Evolutionary conservation across 1,284 basidiomycete genomes (phyloP).

Genomic region (Leccinum ambiguum): DNA sequence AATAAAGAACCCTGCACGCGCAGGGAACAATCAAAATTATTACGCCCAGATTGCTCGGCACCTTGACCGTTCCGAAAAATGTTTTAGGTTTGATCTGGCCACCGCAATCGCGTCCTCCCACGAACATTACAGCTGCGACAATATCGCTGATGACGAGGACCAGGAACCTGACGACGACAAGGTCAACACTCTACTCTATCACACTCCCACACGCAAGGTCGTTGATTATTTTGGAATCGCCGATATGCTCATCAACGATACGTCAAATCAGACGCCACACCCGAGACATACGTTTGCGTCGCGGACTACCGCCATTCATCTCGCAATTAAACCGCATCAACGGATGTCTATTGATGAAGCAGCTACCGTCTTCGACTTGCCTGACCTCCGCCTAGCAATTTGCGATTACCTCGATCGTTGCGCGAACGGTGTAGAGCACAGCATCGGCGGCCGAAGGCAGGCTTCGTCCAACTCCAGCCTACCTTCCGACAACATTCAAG

Average conservation of each 20-base stretch:
- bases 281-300: background rate
- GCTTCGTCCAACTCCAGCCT: background rate
- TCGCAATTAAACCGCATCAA: background rate
- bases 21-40: slow-evolving; percentile 6
- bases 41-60: background rate
- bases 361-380: background rate
- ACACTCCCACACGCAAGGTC: background rate
- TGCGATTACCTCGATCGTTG: background rate
- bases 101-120: background rate
- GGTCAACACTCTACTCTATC: background rate
- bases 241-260: background rate
- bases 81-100: background rate
- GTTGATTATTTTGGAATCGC: background rate
- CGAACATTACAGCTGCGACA: background rate
- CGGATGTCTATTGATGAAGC: background rate
- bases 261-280: background rate
- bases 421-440: background rate
- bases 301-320: background rate
- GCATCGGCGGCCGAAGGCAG: background rate
- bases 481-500: background rate
- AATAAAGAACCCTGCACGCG: slow-evolving; percentile 3
- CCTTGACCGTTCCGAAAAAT: background rate
- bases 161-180: background rate
- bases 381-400: background rate
- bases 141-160: background rate